Evolutionary conservation across 257 asterid species (phyloP).

Genomic region (Solanum pinnatisectum): DNA sequence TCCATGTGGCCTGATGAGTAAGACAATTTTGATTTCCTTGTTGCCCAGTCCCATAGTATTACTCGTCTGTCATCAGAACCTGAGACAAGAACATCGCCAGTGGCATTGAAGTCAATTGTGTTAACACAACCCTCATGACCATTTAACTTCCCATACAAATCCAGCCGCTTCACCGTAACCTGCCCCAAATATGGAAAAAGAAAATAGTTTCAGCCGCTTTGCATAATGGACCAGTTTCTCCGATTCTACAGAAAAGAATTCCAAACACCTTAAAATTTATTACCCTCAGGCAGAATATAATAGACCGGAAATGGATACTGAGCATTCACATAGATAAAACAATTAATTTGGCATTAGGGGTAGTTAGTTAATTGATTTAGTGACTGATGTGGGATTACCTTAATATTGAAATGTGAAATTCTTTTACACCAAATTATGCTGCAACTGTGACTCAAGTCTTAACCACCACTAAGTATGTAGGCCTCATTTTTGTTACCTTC

Average conservation of each 20-base stretch:
- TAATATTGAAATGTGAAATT: not conserved
- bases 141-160: slow-evolving; percentile 41
- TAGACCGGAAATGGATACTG: not conserved
- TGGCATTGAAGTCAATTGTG: slow-evolving; percentile 54
- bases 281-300: not conserved
- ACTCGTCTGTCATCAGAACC: slow-evolving; percentile 69
- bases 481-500: not conserved
- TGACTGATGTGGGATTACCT: not conserved
- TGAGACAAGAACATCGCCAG: slow-evolving; percentile 65
- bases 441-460: not conserved
- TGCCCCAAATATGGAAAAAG: slow-evolving; percentile 21
- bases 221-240: not conserved
- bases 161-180: slow-evolving; percentile 44
- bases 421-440: not conserved
- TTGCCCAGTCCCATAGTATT: slow-evolving; percentile 74
- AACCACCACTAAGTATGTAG: not conserved
- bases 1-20: slow-evolving; percentile 66
- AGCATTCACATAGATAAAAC: not conserved
- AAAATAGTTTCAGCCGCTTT: not conserved
- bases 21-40: slow-evolving; percentile 31
- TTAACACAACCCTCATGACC: slow-evolving; percentile 79
- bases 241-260: not conserved
- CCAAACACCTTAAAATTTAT: not conserved
- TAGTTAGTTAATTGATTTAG: not conserved
- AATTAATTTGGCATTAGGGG: not conserved